Evolutionary conservation across 805 yeast species (phyloP).

Genomic region (Brettanomyces bruxellensis): DNA sequence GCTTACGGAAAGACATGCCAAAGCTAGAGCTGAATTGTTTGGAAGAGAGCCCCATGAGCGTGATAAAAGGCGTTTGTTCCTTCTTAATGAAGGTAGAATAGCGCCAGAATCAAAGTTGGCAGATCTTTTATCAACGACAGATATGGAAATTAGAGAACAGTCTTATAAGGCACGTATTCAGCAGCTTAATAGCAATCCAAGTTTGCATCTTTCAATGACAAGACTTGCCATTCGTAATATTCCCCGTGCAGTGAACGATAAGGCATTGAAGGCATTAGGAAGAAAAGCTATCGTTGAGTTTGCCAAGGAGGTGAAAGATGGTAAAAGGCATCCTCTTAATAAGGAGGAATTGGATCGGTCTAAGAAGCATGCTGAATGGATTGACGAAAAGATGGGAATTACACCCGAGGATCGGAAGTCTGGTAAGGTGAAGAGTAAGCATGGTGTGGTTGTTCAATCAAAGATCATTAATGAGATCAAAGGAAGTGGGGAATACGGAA

Average conservation of each 20-base stretch:
- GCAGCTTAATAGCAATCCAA: constrained; percentile 84
- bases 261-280: constrained; percentile 82
- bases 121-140: constrained; percentile 53
- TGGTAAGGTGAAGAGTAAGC: constrained; percentile 64
- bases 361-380: constrained; percentile 44
- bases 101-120: constrained; percentile 75
- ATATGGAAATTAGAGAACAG: constrained; percentile 80
- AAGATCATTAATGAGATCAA: constrained; percentile 90
- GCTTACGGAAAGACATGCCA: constrained; percentile 65
- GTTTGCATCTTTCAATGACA: constrained; percentile 87
- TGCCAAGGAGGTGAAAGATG: constrained; percentile 78
- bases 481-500: constrained; percentile 76
- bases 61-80: constrained; percentile 77
- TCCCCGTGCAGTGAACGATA: constrained; percentile 86
- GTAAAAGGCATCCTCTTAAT: constrained; percentile 70
- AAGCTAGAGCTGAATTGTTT: constrained; percentile 60
- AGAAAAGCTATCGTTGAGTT: constrained; percentile 92
- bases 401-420: constrained; percentile 39
- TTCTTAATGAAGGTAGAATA: constrained; percentile 91
- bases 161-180: constrained; percentile 80
- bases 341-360: constrained; percentile 86
- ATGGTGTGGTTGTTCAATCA: constrained; percentile 89
- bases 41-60: constrained; percentile 76
- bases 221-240: constrained; percentile 90
- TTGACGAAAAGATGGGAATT: constrained; percentile 26